Conservation (phyloP, 2,329 filamentous ascomycete genomes). For the Aspergillus fructus region DNA sequence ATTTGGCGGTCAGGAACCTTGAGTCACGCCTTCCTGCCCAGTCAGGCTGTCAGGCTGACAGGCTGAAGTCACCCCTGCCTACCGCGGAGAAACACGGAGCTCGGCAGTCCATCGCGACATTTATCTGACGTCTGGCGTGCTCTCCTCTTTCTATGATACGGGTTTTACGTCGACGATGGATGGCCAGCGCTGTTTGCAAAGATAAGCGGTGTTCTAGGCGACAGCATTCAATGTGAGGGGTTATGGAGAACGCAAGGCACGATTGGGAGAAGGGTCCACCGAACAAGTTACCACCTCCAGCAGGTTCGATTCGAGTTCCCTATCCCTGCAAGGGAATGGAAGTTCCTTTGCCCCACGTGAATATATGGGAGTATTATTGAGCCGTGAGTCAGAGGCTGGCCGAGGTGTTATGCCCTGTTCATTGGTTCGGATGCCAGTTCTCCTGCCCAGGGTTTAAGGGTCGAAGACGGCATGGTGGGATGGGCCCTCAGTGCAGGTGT, state of each 20-base stretch:
- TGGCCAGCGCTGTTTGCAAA: background rate
- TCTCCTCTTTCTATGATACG: background rate
- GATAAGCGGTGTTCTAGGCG: background rate
- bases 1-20: background rate
- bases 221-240: background rate
- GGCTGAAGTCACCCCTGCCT: background rate
- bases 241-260: background rate
- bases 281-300: background rate
- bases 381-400: no score
- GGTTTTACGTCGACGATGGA: background rate
- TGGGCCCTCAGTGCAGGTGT: background rate
- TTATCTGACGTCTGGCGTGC: background rate
- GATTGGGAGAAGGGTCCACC: background rate
- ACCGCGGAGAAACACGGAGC: background rate
- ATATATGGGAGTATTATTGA: background rate
- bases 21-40: no score
- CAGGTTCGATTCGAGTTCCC: no score
- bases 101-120: background rate
- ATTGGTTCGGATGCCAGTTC: background rate
- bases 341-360: background rate
- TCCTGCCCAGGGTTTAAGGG: background rate
- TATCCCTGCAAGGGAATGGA: background rate
- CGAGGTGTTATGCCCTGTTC: background rate
- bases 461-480: background rate
- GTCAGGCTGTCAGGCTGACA: background rate